These are phyloP conservation scores for Boletus rubroflammeus DNA, from an alignment of 768 basidiomycete genomes.

Conservation along the genomic window DNA sequence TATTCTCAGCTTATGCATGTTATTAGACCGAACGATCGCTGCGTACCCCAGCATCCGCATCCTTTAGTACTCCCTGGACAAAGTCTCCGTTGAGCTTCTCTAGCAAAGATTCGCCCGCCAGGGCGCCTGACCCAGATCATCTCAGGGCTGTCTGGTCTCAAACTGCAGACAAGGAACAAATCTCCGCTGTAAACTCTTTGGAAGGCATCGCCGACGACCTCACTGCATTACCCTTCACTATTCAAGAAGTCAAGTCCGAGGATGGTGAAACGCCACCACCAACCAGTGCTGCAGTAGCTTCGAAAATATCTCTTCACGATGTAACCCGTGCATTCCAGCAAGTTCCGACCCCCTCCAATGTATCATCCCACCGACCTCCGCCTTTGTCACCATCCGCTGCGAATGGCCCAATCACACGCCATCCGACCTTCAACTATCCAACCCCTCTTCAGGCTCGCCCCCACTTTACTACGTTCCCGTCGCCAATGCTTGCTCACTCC, in stretches of 20 bases:
- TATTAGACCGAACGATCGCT: constrained; percentile 42
- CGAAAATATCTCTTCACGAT: constrained; percentile 77
- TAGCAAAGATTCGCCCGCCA: constrained; percentile 64
- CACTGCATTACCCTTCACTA: constrained; percentile 70
- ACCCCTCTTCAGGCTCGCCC: constrained; percentile 46
- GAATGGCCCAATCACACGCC: constrained; percentile 30
- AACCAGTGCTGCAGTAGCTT: constrained; percentile 49
- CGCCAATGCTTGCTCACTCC: constrained; percentile 71
- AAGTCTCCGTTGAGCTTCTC: constrained; percentile 49
- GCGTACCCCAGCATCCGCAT: constrained; percentile 43
- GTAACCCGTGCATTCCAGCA: constrained; percentile 86
- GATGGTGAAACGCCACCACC: constrained; percentile 80
- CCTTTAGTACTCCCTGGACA: constrained; percentile 46
- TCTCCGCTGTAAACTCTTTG: constrained; percentile 71
- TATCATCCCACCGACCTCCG: constrained; percentile 43
- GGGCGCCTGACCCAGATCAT: constrained; percentile 78
- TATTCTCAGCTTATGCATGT: constrained; percentile 10
- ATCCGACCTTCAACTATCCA: constrained; percentile 29
- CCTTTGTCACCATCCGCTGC: constrained; percentile 50
- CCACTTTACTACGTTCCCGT: constrained; percentile 56
- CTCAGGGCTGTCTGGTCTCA: constrained; percentile 84
- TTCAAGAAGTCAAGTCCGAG: constrained; percentile 85
- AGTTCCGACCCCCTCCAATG: constrained; percentile 61
- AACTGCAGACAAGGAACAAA: constrained; percentile 63
- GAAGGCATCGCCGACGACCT: constrained; percentile 83